Percentiles rank a stretch among this genome's conserved stretches.
These are phyloP conservation scores for Yamadazyma buinensis DNA, from an alignment of 1,139 yeast species.

Conservation along the genomic window DNA sequence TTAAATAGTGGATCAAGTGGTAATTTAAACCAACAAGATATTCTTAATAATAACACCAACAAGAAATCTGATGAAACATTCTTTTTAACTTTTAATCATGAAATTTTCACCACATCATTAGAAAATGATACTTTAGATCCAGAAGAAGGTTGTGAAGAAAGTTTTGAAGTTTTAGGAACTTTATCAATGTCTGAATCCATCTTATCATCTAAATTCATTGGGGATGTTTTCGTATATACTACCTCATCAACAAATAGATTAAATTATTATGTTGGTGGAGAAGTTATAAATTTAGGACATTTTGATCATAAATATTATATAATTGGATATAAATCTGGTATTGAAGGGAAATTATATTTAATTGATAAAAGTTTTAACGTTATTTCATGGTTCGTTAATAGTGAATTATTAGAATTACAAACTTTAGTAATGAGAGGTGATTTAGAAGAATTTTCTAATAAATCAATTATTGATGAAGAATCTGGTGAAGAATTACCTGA, in stretches of 20 bases:
- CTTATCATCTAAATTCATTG: conserved; percentile 91
- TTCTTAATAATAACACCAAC: too few species aligned
- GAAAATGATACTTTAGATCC: conserved; percentile 58
- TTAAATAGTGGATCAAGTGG: neutral
- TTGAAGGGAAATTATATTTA: conserved; percentile 85
- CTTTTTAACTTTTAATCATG: conserved; percentile 70
- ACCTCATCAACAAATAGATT: conserved; percentile 77
- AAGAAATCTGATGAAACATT: conserved; percentile 63
- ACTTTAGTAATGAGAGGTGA: conserved; percentile 95
- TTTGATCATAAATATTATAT: conserved; percentile 85
- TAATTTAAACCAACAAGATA: neutral
- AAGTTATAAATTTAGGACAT: conserved; percentile 87
- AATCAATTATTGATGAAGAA: conserved; percentile 32
- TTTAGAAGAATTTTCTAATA: conserved; percentile 46
- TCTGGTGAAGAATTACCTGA: conserved; percentile 39
- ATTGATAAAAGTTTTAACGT: conserved; percentile 88
- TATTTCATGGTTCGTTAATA: conserved; percentile 74
- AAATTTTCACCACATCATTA: conserved; percentile 60
- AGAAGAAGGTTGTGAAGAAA: conserved; percentile 83
- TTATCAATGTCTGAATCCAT: conserved; percentile 67
- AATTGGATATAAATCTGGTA: conserved; percentile 77
- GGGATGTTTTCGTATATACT: conserved; percentile 93
- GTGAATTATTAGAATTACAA: conserved; percentile 89
- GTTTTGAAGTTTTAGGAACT: conserved; percentile 82
- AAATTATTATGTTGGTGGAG: conserved; percentile 93